phyloP scores from a whole-genome alignment of 352 stramenopile genomes.

The Globisporangium polare region DNA sequence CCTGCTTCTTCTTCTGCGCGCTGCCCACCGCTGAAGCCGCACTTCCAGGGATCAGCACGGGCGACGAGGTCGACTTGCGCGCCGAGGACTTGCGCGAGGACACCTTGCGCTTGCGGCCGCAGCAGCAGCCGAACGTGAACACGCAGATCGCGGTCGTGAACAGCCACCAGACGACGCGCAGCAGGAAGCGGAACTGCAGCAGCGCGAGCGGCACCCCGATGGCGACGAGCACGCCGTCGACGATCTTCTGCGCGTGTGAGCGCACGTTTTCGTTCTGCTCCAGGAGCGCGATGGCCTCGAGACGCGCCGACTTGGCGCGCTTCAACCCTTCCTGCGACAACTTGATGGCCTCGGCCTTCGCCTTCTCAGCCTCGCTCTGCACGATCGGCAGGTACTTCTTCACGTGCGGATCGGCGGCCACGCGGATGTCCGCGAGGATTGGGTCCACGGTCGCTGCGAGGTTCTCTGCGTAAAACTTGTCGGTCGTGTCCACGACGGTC shows the following conservation, averaged over 20 bases:
- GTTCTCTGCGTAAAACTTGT: constrained; percentile 67
- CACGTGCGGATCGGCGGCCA: constrained; percentile 47
- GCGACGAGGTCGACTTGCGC: constrained; percentile 18
- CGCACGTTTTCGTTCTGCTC: constrained; percentile 59
- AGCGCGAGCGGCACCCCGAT: constrained; percentile 46
- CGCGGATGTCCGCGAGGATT: constrained; percentile 47
- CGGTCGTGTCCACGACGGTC: constrained; percentile 33
- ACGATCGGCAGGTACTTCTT: constrained; percentile 52
- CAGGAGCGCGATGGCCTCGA: constrained; percentile 50
- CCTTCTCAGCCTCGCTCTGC: constrained; percentile 37
- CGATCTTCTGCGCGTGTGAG: constrained; percentile 57
- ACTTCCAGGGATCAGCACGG: constrained; percentile 14
- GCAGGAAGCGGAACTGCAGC: constrained; percentile 39
- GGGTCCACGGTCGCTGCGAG: constrained; percentile 61
- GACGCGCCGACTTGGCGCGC: constrained; percentile 39
- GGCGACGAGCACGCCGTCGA: constrained; percentile 50
- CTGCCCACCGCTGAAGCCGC: neutral
- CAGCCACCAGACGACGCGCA: constrained; percentile 56
- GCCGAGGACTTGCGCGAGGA: constrained; percentile 29
- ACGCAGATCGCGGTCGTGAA: constrained; percentile 48
- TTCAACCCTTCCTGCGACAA: constrained; percentile 41
- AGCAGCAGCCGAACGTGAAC: constrained; percentile 59
- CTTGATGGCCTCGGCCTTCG: constrained; percentile 28
- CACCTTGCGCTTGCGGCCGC: constrained; percentile 37
- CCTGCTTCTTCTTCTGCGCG: constrained; percentile 8